These are phyloP conservation scores for Cryptococcus hybrid DNA, from an alignment of 1,284 basidiomycete genomes.

Conservation along the genomic window DNA sequence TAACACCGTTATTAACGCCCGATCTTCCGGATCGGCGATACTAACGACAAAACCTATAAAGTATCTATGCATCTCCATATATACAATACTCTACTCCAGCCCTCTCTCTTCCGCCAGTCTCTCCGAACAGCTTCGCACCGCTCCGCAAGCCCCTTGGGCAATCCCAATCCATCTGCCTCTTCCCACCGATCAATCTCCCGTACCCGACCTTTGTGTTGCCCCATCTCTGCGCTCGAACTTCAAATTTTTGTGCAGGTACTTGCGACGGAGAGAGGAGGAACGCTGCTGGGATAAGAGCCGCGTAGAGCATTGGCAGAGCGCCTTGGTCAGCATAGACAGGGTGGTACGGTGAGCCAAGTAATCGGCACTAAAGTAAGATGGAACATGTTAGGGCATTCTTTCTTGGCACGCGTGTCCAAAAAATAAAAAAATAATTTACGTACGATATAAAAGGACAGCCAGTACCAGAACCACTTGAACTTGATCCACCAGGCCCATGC, in stretches of 20 bases:
- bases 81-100: background rate
- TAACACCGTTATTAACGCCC: too few species aligned
- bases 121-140: slow-evolving; percentile 30
- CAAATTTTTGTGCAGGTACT: slow-evolving; percentile 32
- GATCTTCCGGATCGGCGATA: too few species aligned
- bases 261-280: slow-evolving; percentile 27
- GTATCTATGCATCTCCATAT: too few species aligned
- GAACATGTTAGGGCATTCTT: background rate
- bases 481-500: slow-evolving; percentile 54
- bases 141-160: slow-evolving; percentile 22
- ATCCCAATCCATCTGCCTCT: slow-evolving; percentile 21
- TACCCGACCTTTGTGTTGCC: slow-evolving; percentile 27
- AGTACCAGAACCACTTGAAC: slow-evolving; percentile 58
- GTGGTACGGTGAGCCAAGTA: slow-evolving; percentile 42
- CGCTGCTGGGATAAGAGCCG: slow-evolving; percentile 28
- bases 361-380: slow-evolving; percentile 17
- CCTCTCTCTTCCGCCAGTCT: slow-evolving; percentile 30
- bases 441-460: slow-evolving; percentile 67
- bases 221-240: slow-evolving; percentile 22
- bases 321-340: slow-evolving; percentile 33
- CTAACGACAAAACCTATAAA: too few species aligned
- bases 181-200: slow-evolving; percentile 43
- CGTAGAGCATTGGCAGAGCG: slow-evolving; percentile 39
- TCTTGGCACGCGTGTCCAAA: background rate
- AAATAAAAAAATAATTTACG: slow-evolving; percentile 40